A percentile compares a stretch with the other conserved stretches of the same genome.
Evolutionary conservation across 2,329 filamentous ascomycete genomes (phyloP).

Genomic region (Neofusicoccum kwambonambiense): DNA sequence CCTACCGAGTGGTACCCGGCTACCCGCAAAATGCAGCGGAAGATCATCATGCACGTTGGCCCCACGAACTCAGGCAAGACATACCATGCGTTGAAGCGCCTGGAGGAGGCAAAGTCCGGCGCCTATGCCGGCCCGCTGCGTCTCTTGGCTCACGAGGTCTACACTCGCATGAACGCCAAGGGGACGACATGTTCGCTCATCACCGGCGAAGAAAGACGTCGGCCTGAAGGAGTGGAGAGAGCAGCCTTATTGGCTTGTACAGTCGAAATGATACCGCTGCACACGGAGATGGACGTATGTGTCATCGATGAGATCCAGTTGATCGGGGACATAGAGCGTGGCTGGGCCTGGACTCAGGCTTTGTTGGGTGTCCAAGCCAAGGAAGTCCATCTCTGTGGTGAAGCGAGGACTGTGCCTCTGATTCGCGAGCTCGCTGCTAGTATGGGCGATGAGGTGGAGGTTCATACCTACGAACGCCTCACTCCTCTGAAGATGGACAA

Average conservation of each 20-base stretch:
- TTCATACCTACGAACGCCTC: conserved; percentile 81
- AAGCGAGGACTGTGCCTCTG: conserved; percentile 76
- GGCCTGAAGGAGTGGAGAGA: conserved; percentile 56
- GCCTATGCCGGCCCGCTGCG: conserved; percentile 90
- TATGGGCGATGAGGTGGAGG: conserved; percentile 76
- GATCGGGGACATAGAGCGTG: conserved; percentile 76
- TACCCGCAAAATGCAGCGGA: conserved; percentile 76
- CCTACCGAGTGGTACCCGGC: conserved; percentile 91
- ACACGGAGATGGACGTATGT: conserved; percentile 73
- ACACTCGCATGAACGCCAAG: conserved; percentile 76
- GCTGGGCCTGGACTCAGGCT: conserved; percentile 93
- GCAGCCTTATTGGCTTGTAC: conserved; percentile 68
- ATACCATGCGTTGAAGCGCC: conserved; percentile 82
- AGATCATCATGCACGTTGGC: conserved; percentile 88
- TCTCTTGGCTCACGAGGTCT: conserved; percentile 91
- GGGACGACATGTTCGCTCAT: conserved; percentile 75
- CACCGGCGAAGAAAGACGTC: conserved; percentile 85
- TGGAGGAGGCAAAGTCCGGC: conserved; percentile 73
- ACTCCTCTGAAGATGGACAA: conserved; percentile 70
- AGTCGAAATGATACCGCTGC: conserved; percentile 79
- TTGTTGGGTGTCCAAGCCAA: conserved; percentile 81
- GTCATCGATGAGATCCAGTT: conserved; percentile 99
- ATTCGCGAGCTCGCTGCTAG: conserved; percentile 74
- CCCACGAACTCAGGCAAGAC: conserved; percentile 99
- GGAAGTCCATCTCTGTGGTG: conserved; percentile 91